phyloP scores from a whole-genome alignment of 805 yeast genomes.

The Ogataea saltuana region DNA sequence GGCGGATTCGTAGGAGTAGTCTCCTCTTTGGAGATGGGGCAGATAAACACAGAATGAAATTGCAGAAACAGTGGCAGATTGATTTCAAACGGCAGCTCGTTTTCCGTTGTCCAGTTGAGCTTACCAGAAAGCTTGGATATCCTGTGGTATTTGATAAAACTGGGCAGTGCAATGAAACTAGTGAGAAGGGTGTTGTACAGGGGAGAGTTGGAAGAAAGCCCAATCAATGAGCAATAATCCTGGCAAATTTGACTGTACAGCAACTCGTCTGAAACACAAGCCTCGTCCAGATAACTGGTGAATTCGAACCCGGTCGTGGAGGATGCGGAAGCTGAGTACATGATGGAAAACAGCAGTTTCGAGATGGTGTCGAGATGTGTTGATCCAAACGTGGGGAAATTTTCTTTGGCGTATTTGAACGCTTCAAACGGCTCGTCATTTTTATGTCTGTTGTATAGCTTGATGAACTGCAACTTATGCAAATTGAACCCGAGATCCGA shows the following conservation, averaged over 20 bases:
- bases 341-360: slow-evolving; percentile 43
- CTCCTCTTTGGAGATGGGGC: slow-evolving; percentile 71
- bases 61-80: slow-evolving; percentile 52
- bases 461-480: slow-evolving; percentile 44
- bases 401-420: slow-evolving; percentile 44
- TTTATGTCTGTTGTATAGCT: slow-evolving; percentile 29
- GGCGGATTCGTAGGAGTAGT: slow-evolving; percentile 63
- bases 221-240: slow-evolving; percentile 50
- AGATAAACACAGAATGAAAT: slow-evolving; percentile 67
- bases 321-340: slow-evolving; percentile 21
- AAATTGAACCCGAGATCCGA: slow-evolving; percentile 47
- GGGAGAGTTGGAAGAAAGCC: slow-evolving; percentile 55
- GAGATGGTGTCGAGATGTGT: slow-evolving; percentile 45
- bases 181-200: slow-evolving; percentile 50
- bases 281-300: slow-evolving; percentile 11
- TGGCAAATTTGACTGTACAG: slow-evolving; percentile 38
- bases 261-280: slow-evolving; percentile 15
- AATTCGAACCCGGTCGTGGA: slow-evolving; percentile 9
- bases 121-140: slow-evolving; percentile 37
- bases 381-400: slow-evolving; percentile 42
- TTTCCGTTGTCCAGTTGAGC: slow-evolving; percentile 55
- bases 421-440: slow-evolving; percentile 34
- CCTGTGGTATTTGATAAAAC: slow-evolving; percentile 48
- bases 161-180: slow-evolving; percentile 55
- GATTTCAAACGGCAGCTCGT: slow-evolving; percentile 65